Conservation (phyloP, 192 early-diverging fungal species). For the Coemansia sp. region DNA sequence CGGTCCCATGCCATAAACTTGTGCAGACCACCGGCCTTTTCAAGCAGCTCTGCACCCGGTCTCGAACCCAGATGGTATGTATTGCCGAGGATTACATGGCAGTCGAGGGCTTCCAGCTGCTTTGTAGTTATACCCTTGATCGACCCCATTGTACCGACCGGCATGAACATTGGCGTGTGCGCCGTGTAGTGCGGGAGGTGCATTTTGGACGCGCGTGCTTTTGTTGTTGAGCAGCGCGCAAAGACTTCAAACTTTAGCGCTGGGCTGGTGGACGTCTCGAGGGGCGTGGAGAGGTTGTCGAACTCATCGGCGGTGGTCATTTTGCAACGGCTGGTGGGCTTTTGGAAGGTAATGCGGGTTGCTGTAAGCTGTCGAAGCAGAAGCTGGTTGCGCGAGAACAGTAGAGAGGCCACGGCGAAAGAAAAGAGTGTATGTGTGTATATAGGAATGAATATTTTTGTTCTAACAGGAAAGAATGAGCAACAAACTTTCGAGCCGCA, state of each 20-base stretch:
- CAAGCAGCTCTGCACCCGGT: slow-evolving; percentile 73
- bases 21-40: slow-evolving; percentile 72
- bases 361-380: neutral
- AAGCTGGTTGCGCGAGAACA: neutral
- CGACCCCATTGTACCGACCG: slow-evolving; percentile 81
- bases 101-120: slow-evolving; percentile 70
- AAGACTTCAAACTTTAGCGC: slow-evolving; percentile 72
- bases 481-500: no score
- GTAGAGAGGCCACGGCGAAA: neutral
- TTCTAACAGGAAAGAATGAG: no score
- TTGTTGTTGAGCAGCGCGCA: slow-evolving; percentile 78
- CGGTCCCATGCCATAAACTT: slow-evolving; percentile 78
- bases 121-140: slow-evolving; percentile 79
- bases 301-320: slow-evolving; percentile 37
- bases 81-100: slow-evolving; percentile 85
- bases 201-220: slow-evolving; percentile 72
- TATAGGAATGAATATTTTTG: no score
- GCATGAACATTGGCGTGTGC: slow-evolving; percentile 85
- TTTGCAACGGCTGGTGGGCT: neutral
- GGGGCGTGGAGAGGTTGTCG: slow-evolving; percentile 24
- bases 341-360: neutral
- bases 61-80: slow-evolving; percentile 78
- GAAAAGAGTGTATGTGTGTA: no score
- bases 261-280: slow-evolving; percentile 45
- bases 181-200: slow-evolving; percentile 79